phyloP scores from a whole-genome alignment of 2,329 filamentous ascomycete species.

The Diplodia mutila region DNA sequence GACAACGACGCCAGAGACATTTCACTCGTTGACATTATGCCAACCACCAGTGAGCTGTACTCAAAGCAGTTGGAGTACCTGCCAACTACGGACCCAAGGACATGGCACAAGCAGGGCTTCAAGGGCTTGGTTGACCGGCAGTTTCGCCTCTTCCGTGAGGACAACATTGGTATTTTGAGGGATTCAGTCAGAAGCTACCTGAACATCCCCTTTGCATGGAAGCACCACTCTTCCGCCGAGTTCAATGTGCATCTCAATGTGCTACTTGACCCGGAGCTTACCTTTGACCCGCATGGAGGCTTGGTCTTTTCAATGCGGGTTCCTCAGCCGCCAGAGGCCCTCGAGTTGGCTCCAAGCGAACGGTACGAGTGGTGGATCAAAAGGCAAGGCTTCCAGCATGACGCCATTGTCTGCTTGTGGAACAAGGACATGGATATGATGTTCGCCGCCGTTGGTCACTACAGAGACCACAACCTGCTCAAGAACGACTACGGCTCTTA shows the following conservation, averaged over 20 bases:
- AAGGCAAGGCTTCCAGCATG: not conserved
- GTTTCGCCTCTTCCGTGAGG: conserved; percentile 60
- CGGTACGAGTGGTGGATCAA: not conserved
- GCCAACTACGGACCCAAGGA: conserved; percentile 29
- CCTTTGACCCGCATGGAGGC: not conserved
- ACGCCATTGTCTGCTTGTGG: not conserved
- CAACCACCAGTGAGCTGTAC: conserved; percentile 37
- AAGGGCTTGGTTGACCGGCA: conserved; percentile 56
- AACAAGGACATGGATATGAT: not conserved
- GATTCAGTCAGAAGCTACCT: not conserved
- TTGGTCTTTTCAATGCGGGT: not conserved
- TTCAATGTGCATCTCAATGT: not conserved
- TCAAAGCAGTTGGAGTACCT: conserved; percentile 38
- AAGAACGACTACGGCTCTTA: not conserved
- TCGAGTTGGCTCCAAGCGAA: not conserved
- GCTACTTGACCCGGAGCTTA: not conserved
- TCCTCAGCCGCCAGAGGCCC: not conserved
- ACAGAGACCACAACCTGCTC: not conserved
- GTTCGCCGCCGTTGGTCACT: not conserved
- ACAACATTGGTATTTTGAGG: conserved; percentile 40
- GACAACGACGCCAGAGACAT: conserved; percentile 43
- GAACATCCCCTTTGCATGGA: not conserved
- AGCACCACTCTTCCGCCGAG: not conserved
- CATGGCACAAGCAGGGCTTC: conserved; percentile 16
- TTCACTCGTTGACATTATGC: conserved; percentile 36